Percentiles rank a stretch among this genome's conserved stretches.
These are phyloP conservation scores for Pichia sp. DNA, from an alignment of 1,139 yeast genomes.

Conservation along the genomic window DNA sequence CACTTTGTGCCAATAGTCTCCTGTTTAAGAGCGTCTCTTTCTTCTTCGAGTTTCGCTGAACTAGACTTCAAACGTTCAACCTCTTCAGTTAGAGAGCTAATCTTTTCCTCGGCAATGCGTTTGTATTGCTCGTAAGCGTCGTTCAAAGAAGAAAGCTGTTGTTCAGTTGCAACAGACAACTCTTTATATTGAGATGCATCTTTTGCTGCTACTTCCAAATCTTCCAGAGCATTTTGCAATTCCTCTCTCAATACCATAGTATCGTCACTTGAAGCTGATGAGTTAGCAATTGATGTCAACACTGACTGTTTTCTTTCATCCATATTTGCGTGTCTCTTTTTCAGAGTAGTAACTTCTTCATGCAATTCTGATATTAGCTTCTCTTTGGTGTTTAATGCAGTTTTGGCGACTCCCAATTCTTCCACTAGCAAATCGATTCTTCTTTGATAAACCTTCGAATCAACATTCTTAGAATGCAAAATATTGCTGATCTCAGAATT, in stretches of 20 bases:
- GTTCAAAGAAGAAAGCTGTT: constrained; percentile 41
- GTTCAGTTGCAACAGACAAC: constrained; percentile 47
- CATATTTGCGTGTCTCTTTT: constrained; percentile 26
- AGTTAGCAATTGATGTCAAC: constrained; percentile 34
- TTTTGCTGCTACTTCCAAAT: constrained; percentile 44
- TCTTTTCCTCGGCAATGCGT: constrained; percentile 20
- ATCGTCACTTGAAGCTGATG: constrained; percentile 33
- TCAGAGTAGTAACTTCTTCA: constrained; percentile 24
- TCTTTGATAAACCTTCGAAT: constrained; percentile 58
- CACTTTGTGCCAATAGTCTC: constrained; percentile 26
- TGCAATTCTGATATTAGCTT: constrained; percentile 35
- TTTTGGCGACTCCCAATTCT: constrained; percentile 43
- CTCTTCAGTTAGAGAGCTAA: constrained; percentile 14
- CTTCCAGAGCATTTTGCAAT: constrained; percentile 40
- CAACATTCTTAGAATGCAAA: constrained; percentile 50
- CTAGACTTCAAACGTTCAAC: constrained; percentile 20
- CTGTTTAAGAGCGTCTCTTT: constrained; percentile 25
- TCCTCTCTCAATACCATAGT: constrained; percentile 35
- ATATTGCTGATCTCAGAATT: constrained; percentile 46
- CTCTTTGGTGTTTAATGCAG: constrained; percentile 41
- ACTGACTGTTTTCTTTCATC: constrained; percentile 37
- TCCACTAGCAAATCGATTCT: constrained; percentile 55
- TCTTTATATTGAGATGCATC: constrained; percentile 49
- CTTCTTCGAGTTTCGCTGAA: constrained; percentile 33
- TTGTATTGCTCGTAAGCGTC: constrained; percentile 42